Percentiles rank a stretch among this genome's conserved stretches.
These are phyloP conservation scores for Colletotrichum sp. DNA, from an alignment of 2,329 filamentous ascomycete genomes.

Conservation along the genomic window DNA sequence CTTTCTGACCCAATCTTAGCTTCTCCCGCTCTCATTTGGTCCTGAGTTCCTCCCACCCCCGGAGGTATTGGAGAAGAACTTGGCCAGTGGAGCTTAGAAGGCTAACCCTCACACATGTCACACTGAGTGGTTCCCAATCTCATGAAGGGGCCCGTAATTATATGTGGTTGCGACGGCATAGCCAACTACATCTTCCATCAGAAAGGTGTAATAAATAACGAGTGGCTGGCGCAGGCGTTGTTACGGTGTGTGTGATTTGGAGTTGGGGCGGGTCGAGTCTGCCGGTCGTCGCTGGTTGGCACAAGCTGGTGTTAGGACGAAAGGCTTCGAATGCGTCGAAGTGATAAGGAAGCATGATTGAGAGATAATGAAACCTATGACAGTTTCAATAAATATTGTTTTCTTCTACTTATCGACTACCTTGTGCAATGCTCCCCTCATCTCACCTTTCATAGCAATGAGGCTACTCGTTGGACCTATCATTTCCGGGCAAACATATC, in stretches of 20 bases:
- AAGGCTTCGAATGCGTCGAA: background rate
- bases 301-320: background rate
- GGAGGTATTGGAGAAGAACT: slow-evolving; percentile 22
- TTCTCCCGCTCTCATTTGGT: slow-evolving; percentile 72
- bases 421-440: background rate
- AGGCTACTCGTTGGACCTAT: background rate
- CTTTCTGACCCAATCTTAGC: slow-evolving; percentile 40
- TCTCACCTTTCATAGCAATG: background rate
- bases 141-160: background rate
- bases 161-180: background rate
- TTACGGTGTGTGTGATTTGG: background rate
- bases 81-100: background rate
- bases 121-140: background rate
- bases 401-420: background rate
- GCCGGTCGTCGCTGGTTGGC: background rate
- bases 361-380: background rate
- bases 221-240: background rate
- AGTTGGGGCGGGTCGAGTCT: background rate
- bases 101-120: background rate
- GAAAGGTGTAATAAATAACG: background rate
- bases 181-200: background rate
- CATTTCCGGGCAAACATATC: background rate
- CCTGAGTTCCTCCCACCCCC: slow-evolving; percentile 60
- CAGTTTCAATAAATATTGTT: background rate
- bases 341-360: background rate